phyloP scores from a whole-genome alignment of 768 basidiomycete species.

The Serendipita sp. region DNA sequence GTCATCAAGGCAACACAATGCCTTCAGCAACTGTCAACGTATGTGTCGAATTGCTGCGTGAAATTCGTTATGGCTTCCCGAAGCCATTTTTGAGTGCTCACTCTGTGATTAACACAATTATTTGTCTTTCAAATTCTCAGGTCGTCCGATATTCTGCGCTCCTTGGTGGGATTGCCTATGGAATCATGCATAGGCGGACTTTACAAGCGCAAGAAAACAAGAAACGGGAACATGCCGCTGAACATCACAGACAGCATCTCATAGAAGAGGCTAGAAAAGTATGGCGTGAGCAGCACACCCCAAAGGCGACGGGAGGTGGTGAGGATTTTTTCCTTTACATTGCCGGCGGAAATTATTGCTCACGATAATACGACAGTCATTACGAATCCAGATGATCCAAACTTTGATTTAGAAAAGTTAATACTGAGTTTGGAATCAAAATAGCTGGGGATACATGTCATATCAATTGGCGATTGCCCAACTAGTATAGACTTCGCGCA shows the following conservation, averaged over 20 bases:
- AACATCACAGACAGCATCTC: conserved; percentile 58
- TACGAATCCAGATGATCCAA: conserved; percentile 87
- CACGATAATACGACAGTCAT: conserved; percentile 39
- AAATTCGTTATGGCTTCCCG: neutral
- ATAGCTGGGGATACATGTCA: neutral
- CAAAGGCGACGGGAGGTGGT: conserved; percentile 38
- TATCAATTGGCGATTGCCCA: neutral
- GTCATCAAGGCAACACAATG: neutral
- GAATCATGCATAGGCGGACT: conserved; percentile 81
- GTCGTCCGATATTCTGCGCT: conserved; percentile 92
- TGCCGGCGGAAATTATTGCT: neutral
- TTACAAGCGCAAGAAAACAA: conserved; percentile 68
- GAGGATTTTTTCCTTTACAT: conserved; percentile 20
- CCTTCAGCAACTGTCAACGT: conserved; percentile 5
- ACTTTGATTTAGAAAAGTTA: conserved; percentile 90
- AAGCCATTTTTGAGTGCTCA: neutral
- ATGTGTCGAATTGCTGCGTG: neutral
- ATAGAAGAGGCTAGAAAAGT: conserved; percentile 80
- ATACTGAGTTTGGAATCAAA: conserved; percentile 10
- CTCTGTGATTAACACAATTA: neutral
- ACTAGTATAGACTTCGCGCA: neutral
- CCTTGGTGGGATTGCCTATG: conserved; percentile 76
- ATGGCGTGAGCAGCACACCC: conserved; percentile 61
- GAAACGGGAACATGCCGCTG: conserved; percentile 55
- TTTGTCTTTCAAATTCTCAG: conserved; percentile 25